Percentiles rank a stretch among this genome's conserved stretches.
These are phyloP conservation scores for Dunaliella sp. DNA, from an alignment of 139 green algal genomes.

Conservation along the genomic window DNA sequence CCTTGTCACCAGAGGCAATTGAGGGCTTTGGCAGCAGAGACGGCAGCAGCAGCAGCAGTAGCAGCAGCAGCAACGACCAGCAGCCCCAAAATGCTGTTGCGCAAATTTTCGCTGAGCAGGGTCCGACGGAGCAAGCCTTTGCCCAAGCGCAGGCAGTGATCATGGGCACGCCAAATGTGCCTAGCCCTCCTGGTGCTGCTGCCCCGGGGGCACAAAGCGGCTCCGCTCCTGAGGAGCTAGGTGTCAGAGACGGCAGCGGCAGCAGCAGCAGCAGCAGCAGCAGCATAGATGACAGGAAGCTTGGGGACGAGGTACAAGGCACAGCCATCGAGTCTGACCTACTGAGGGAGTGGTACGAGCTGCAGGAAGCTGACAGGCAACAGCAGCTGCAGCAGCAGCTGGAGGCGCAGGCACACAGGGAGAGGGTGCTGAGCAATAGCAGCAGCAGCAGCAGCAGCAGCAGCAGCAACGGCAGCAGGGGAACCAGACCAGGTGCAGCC, in stretches of 20 bases:
- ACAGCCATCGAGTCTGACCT: not conserved
- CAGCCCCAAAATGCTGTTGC: not conserved
- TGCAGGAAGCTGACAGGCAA: not conserved
- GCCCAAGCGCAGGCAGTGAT: not conserved
- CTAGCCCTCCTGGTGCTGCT: not conserved
- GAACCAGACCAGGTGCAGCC: not conserved
- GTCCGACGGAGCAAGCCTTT: not conserved
- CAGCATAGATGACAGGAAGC: not conserved
- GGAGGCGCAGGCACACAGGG: not conserved
- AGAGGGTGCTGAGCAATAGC: not conserved
- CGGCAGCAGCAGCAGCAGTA: not conserved
- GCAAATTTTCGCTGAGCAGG: not conserved
- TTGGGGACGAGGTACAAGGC: not conserved
- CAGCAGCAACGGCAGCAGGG: not conserved
- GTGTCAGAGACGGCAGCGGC: not conserved
- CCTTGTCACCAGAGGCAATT: no score
- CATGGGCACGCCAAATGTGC: not conserved
- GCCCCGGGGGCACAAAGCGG: no score
- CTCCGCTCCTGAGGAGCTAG: no score
- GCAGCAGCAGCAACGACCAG: not conserved
- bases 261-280: not conserved
- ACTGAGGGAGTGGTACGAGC: constrained; percentile 4
- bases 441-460: constrained; percentile 12
- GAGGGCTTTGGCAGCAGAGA: not conserved
- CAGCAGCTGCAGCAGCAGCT: constrained; percentile 1